phyloP scores from a whole-genome alignment of 495 filamentous ascomycete genomes.

The Penicillium bovifimosum region DNA sequence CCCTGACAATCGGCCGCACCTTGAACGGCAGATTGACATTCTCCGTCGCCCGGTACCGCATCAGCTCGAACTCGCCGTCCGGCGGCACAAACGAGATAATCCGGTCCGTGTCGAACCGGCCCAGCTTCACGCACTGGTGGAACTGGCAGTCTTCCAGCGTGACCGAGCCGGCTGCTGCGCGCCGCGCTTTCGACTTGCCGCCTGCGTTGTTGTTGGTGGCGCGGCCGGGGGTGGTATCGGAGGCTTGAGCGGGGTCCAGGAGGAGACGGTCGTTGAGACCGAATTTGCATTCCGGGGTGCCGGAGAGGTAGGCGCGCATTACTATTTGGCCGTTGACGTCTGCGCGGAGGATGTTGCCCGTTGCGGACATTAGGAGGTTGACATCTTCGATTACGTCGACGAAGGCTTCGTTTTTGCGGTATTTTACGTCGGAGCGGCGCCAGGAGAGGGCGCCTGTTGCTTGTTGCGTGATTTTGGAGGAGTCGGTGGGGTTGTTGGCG shows the following conservation, averaged over 20 bases:
- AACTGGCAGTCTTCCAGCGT: slow-evolving; percentile 98
- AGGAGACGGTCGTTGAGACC: slow-evolving; percentile 95
- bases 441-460: slow-evolving; percentile 95
- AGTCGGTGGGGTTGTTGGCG: slow-evolving; percentile 63
- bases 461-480: slow-evolving; percentile 97
- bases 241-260: slow-evolving; percentile 64
- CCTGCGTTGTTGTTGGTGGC: slow-evolving; percentile 48
- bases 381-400: slow-evolving; percentile 99
- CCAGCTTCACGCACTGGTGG: slow-evolving; percentile 97
- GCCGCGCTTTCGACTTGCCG: slow-evolving; percentile 68
- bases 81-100: slow-evolving; percentile 98
- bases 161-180: slow-evolving; percentile 92
- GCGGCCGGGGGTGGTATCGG: slow-evolving; percentile 32
- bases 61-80: slow-evolving; percentile 98
- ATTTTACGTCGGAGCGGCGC: slow-evolving; percentile 95
- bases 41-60: slow-evolving; percentile 99
- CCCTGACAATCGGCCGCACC: slow-evolving; percentile 96
- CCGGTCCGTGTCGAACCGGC: slow-evolving; percentile 93
- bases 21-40: slow-evolving; percentile 99
- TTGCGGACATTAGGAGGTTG: slow-evolving; percentile 96
- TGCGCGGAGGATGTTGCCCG: slow-evolving; percentile 88
- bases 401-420: slow-evolving; percentile 98
- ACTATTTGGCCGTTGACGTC: slow-evolving; percentile 97
- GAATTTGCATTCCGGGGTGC: slow-evolving; percentile 98
- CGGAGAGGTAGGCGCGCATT: slow-evolving; percentile 96